Evolutionary conservation across 2,329 filamentous ascomycete species (phyloP).

Genomic region (Ascochyta fabae): DNA sequence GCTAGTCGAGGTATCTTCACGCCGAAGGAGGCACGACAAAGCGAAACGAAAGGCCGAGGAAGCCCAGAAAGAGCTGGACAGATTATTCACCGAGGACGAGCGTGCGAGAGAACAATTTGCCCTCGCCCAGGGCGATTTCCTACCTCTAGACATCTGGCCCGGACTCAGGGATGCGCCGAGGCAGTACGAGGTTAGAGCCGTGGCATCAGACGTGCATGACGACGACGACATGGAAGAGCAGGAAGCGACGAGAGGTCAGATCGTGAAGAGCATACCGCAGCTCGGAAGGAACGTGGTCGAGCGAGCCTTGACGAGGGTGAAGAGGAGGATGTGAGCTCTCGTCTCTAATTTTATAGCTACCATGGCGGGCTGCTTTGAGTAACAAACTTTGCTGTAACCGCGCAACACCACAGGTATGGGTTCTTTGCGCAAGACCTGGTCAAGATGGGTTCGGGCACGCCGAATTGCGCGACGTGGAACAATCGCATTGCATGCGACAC

Average conservation of each 20-base stretch:
- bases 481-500: background rate
- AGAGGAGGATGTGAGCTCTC: slow-evolving; percentile 41
- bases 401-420: too few relatives aligned
- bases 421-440: too few relatives aligned
- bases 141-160: slow-evolving; percentile 88
- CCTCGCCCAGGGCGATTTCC: slow-evolving; percentile 80
- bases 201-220: slow-evolving; percentile 21
- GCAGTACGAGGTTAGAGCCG: slow-evolving; percentile 42
- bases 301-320: slow-evolving; percentile 44
- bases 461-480: background rate
- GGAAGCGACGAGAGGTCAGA: slow-evolving; percentile 18
- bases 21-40: slow-evolving; percentile 74
- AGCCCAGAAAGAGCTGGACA: slow-evolving; percentile 77
- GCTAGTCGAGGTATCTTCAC: slow-evolving; percentile 80
- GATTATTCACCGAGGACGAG: slow-evolving; percentile 74
- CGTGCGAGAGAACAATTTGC: slow-evolving; percentile 78
- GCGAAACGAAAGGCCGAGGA: slow-evolving; percentile 78
- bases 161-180: slow-evolving; percentile 54
- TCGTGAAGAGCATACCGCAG: slow-evolving; percentile 43
- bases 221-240: slow-evolving; percentile 25
- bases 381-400: too few relatives aligned
- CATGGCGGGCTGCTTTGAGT: too few relatives aligned
- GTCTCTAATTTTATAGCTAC: too few relatives aligned
- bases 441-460: too few relatives aligned
- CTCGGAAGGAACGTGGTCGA: slow-evolving; percentile 45